phyloP scores from a whole-genome alignment of 1,139 yeast species.

The Entelexis sorbosivorans region DNA sequence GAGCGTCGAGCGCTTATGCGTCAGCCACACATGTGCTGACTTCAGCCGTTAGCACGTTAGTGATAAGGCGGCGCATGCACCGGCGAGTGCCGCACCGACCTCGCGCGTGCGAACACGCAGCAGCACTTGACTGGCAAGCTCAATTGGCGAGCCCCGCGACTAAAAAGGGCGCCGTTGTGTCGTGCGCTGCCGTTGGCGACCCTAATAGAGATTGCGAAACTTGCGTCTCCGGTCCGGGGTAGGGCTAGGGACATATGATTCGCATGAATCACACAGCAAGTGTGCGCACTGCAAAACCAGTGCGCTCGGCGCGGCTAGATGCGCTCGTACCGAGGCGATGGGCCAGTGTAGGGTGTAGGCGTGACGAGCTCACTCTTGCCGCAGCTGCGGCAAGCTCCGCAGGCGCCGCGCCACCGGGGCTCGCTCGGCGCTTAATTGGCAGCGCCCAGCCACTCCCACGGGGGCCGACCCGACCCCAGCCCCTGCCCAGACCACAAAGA shows the following conservation, averaged over 20 bases:
- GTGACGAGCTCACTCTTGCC: no score
- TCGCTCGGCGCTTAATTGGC: not conserved
- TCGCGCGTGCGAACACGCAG: no score
- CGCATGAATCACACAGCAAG: no score
- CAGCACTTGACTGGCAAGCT: no score
- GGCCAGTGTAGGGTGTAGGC: no score
- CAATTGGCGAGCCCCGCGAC: no score
- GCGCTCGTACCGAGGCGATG: no score
- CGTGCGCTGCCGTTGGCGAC: not conserved
- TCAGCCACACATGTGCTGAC: not conserved
- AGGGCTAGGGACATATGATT: not conserved
- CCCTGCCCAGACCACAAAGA: slow-evolving; percentile 3
- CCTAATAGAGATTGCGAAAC: not conserved
- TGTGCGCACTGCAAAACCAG: not conserved
- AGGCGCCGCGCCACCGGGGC: not conserved
- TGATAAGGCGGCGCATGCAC: not conserved
- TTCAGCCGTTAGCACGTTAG: not conserved
- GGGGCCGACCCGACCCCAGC: not conserved
- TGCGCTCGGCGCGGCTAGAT: no score
- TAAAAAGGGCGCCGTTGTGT: no score
- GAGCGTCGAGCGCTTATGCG: not conserved
- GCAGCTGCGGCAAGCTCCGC: no score
- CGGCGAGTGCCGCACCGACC: not conserved
- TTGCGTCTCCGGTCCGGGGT: slow-evolving; percentile 5
- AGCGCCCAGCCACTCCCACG: slow-evolving; percentile 5